Evolutionary conservation across 176 grass and related monocot species (phyloP), one percentile per base, ranked within the genome.

Genomic region (Dactylis glomerata): DNA sequence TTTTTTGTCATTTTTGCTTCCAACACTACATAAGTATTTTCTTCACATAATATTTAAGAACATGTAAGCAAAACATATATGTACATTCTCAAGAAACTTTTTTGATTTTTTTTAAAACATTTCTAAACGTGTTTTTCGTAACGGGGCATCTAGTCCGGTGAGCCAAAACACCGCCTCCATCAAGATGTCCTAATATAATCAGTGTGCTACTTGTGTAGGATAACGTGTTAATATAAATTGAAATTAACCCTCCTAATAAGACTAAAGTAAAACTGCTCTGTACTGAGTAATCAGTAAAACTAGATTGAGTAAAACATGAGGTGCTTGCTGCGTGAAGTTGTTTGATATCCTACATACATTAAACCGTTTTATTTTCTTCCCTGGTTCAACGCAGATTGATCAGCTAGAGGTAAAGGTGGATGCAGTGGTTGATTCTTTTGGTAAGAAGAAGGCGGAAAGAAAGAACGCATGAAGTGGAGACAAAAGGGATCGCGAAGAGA

Each of bases 341-440:
- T 57, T 37, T 69, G 38, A 6, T 16, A 24, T 26, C 40, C 40
- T 41, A 41, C 40, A 41, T 41, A 9, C 40, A 41, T 41, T 41
- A 41, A 41, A 41, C 40, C 10, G 10, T 5, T 41, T 41, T 41
- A 41, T 41, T 41, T 41, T 41, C 40, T 41, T 41, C 8, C 61
- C 8, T 84, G 1, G 46, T 22, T 54, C 69, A 24, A 10, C 52
- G 41, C 84, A 92, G 91, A 76, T 89, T 12, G 91, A 92, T 9
- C 76, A 87, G 62, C 77, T 92, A 87, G 81, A 80, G 73, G 78
- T 84, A 73, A 70, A 84, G 74, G 63, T 87, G 27, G 91, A 92
- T 64, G 61, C 81, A 57, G 51, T 81, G 41, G 84, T 87, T 5
- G 76, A 89, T 52, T 81, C 91, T 46, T 65, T 68, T 27, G n/a